Base-by-base conservation (phyloP, 495 filamentous ascomycete genomes). In the Penicillium malachiteum region DNA sequence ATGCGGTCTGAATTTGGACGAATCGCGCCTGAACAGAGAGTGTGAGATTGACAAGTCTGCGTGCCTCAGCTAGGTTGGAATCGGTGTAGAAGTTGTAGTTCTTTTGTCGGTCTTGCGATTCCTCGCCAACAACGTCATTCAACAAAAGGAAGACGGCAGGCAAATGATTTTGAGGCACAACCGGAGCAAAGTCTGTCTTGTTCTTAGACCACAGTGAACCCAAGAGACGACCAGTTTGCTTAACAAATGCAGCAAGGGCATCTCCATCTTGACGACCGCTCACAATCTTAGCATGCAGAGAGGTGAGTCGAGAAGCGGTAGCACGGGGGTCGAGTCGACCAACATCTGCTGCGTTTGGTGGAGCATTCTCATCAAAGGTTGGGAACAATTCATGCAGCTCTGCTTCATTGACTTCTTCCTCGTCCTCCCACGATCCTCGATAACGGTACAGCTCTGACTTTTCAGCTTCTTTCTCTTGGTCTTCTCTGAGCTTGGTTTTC, bases 71-170 rank as follows among this genome's bases (percentile, higher is more conserved):
- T 13, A 90, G 69, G 59, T 96, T 96, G 7, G 84, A 65, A 63
- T 95, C 86, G 1, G 81, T 86, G 68, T 97, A 98, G 73, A 97
- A 96, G 69, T 96, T 95, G 72, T 92, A 95, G 11, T 74, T 69
- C 42, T 76, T 62, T 63, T 66, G 17, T 50, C 58, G 42, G 46
- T 65, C 35, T 11, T 60, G 41, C 12, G 64, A 48, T 12, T 65
- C 65, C 26, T 77, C 69, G 16, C 67, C 70, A 18, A 94, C 67
- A 26, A 77, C 74, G 62, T 83, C 78, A 39, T 81, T 79, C 7
- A 96, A 73, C 2, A 84, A 72, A 18, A 94, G 65, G 0, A 92
- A 62, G 0, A 88, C 72, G 8, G 83, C 86, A 11, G 89, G 80
- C 30, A 94, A 73, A 43, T 90, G 77, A 42, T 73, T 64, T 30